phyloP scores from a whole-genome alignment of 2,329 filamentous ascomycete species.

The Ophioceras dolichostomum region DNA sequence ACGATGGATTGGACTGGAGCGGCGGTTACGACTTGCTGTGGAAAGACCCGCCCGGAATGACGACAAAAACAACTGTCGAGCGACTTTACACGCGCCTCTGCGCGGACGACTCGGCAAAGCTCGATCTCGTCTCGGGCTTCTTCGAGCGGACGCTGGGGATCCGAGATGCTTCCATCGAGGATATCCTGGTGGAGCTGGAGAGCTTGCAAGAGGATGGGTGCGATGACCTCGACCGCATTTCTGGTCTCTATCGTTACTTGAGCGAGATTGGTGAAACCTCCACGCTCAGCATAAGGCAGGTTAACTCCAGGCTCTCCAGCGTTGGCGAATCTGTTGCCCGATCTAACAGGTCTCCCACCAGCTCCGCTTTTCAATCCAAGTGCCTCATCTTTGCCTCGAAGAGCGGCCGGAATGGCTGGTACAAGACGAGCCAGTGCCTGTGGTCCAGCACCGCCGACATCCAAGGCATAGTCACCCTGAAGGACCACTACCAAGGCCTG shows the following conservation, averaged over 20 bases:
- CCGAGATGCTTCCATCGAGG: neutral
- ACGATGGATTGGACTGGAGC: no score
- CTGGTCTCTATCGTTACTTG: neutral
- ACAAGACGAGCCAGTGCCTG: slow-evolving; percentile 3
- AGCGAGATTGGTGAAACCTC: no score
- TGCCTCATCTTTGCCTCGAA: slow-evolving; percentile 5
- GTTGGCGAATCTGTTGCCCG: no score
- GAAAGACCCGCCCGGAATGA: slow-evolving; percentile 3
- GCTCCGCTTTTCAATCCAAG: slow-evolving; percentile 1
- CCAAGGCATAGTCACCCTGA: slow-evolving; percentile 4
- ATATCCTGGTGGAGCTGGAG: slow-evolving; percentile 1
- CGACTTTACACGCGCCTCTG: slow-evolving; percentile 2
- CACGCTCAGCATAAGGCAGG: no score
- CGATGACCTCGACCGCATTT: neutral
- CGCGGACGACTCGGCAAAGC: neutral
- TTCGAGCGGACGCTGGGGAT: slow-evolving; percentile 5
- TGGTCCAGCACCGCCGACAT: slow-evolving; percentile 7
- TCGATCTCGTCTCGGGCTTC: neutral
- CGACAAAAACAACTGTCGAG: slow-evolving; percentile 1
- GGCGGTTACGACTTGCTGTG: no score
- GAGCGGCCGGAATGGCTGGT: neutral
- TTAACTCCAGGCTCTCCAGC: no score
- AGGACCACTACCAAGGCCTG: slow-evolving; percentile 5
- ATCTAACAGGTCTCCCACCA: no score
- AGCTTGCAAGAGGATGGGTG: neutral